Percentiles rank a stretch among this genome's conserved stretches.
Conservation (phyloP, 192 early-diverging fungal species). For the Ramicandelaber brevisporus region DNA sequence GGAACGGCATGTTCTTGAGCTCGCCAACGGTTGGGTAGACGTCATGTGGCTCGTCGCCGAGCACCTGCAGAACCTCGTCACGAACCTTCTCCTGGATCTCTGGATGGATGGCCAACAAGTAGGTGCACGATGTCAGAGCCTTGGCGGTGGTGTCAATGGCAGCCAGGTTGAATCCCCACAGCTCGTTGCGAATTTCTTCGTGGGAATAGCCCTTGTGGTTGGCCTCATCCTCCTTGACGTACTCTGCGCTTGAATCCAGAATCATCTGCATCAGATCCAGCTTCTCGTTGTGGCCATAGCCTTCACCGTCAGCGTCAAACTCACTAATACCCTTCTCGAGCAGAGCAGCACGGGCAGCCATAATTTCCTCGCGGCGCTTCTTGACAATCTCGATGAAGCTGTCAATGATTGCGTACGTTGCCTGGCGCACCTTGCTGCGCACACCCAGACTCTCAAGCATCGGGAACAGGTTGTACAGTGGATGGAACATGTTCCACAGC, state of each 20-base stretch:
- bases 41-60: conserved; percentile 24
- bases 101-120: conserved; percentile 13
- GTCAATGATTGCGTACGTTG: too few relatives aligned
- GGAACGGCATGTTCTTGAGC: conserved; percentile 18
- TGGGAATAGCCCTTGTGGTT: too few relatives aligned
- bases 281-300: too few relatives aligned
- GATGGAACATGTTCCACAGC: conserved; percentile 13
- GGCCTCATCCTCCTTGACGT: too few relatives aligned
- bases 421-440: too few relatives aligned
- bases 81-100: conserved; percentile 27
- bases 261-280: too few relatives aligned
- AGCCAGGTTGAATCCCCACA: conserved; percentile 22
- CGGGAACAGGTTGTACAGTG: conserved; percentile 21
- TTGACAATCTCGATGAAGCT: too few relatives aligned
- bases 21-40: conserved; percentile 20
- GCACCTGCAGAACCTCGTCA: conserved; percentile 16
- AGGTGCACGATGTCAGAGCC: conserved; percentile 20
- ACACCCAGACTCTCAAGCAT: conserved; percentile 21
- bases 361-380: too few relatives aligned
- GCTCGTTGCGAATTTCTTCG: conserved; percentile 19
- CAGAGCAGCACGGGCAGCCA: too few relatives aligned
- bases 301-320: too few relatives aligned
- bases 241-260: too few relatives aligned
- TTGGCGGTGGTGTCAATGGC: conserved; percentile 30
- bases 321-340: too few relatives aligned